Evolutionary conservation across 345 rosid species (phyloP).

Genomic region (Salix viminalis): DNA sequence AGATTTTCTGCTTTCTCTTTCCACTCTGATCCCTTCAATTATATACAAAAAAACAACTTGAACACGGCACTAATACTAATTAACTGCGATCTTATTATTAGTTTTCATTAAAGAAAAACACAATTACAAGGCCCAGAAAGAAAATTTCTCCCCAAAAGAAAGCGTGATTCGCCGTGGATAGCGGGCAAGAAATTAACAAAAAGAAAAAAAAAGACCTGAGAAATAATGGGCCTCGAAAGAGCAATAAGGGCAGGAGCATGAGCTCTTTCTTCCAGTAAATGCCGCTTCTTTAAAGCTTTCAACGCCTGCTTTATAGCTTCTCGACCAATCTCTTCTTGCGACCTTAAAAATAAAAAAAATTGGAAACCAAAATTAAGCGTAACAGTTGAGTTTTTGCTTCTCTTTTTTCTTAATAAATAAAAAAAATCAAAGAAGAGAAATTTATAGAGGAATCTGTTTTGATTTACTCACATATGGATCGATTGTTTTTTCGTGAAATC

Average conservation of each 20-base stretch:
- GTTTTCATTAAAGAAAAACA: too few relatives aligned
- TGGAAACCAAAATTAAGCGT: not conserved
- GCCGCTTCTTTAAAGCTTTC: slow-evolving; percentile 75
- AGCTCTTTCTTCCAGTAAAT: slow-evolving; percentile 88
- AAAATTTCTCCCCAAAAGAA: not conserved
- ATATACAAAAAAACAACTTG: too few relatives aligned
- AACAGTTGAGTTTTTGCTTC: not conserved
- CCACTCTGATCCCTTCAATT: slow-evolving; percentile 82
- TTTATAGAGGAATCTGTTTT: not conserved
- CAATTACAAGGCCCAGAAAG: too few relatives aligned
- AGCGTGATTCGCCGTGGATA: not conserved
- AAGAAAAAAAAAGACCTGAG: slow-evolving; percentile 46
- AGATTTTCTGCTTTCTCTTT: slow-evolving; percentile 79
- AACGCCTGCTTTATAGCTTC: slow-evolving; percentile 79
- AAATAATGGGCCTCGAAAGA: slow-evolving; percentile 70
- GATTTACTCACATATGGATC: slow-evolving; percentile 1
- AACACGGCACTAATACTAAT: too few relatives aligned
- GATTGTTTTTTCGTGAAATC: not conserved
- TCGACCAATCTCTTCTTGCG: slow-evolving; percentile 43
- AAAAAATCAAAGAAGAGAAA: not conserved
- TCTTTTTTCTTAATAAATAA: not conserved
- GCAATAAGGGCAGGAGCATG: slow-evolving; percentile 78
- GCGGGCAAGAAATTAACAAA: not conserved
- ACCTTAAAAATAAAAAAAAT: slow-evolving; percentile 10
- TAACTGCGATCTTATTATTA: too few relatives aligned